Base-by-base conservation (phyloP, 345 rosid species). In the Populus alba region DNA sequence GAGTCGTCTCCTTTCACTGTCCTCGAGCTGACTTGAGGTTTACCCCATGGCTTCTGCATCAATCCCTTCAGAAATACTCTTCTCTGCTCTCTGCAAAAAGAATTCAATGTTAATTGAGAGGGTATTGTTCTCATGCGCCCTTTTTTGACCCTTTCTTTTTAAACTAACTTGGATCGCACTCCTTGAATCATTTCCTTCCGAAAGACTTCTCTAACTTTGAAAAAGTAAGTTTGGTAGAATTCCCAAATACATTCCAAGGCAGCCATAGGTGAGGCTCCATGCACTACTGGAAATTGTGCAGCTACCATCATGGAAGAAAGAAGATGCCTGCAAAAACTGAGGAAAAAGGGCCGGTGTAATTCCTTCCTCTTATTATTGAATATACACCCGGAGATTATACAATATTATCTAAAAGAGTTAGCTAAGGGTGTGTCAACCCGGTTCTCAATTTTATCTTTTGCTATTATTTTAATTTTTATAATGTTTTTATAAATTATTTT, bases 141-240 rank as follows among this genome's bases (percentile, higher is more conserved):
- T 8, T 35, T 15, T 37, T 6, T 25, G 23, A 51, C 23, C 71
- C 49, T 25, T 59, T 68, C 23, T 57, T 63, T 53, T 38, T 47
- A 49, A 66, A 31, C 61, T 86, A 70, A 76, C 92, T 89, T 89
- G 79, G 80, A 72, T 79, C 84, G 83, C 79, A 89, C 92, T 84
- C 89, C 73, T 81, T 66, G 88, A 80, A 87, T 84, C 82, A 27
- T 82, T 83, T 84, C 77, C 90, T 81, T 87, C 57, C 69, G 47
- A 77, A 74, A 73, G 68, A 83, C 82, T 83, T 75, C 74, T 72
- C 77, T 25, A n/a, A 49, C 33, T 75, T 80, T 63, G 43, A 66
- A 17, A 8, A 77, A 37, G 17, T 45, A 4, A 68, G 29, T 45
- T 78, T 72, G 73, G 78, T 57, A 68, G 70, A 73, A 66, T 33